A percentile compares a stretch with the other conserved stretches of the same genome.
Conservation (phyloP, 495 filamentous ascomycete genomes). For the Aspergillus bridgeri region DNA sequence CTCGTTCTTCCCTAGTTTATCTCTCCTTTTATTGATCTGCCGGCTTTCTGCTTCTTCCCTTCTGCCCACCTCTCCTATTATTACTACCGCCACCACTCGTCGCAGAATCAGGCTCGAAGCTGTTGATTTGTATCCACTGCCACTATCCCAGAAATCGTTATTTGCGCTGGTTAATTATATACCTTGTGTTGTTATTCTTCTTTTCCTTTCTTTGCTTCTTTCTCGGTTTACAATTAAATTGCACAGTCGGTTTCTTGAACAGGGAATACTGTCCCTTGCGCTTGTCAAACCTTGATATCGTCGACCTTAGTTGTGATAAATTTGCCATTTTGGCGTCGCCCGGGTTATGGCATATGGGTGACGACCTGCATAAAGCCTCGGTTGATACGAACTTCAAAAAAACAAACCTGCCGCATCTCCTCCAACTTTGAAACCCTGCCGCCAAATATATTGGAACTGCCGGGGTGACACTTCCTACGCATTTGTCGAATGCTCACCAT, state of each 20-base stretch:
- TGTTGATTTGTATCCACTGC: no score
- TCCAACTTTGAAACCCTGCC: constrained; percentile 60
- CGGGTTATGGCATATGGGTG: constrained; percentile 1
- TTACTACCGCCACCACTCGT: not conserved
- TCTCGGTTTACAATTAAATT: no score
- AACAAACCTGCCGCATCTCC: constrained; percentile 54
- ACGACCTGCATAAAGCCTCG: not conserved
- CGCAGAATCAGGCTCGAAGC: not conserved
- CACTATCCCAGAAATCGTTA: no score
- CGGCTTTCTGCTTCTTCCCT: not conserved
- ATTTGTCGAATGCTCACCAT: constrained; percentile 32
- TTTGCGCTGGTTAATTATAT: no score
- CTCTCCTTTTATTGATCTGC: constrained; percentile 3
- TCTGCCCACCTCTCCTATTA: not conserved
- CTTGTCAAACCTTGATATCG: no score
- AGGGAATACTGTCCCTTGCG: no score
- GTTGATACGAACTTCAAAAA: not conserved
- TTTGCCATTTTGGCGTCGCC: no score
- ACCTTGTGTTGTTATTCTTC: no score
- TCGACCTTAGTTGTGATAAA: no score
- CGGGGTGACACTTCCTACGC: constrained; percentile 41
- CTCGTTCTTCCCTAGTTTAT: not conserved
- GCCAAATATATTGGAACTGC: constrained; percentile 30
- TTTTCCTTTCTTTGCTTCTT: no score
- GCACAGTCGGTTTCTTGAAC: no score